These are phyloP conservation scores for Thymus mandschuricus DNA, from an alignment of 257 asterid genomes.

Conservation along the genomic window DNA sequence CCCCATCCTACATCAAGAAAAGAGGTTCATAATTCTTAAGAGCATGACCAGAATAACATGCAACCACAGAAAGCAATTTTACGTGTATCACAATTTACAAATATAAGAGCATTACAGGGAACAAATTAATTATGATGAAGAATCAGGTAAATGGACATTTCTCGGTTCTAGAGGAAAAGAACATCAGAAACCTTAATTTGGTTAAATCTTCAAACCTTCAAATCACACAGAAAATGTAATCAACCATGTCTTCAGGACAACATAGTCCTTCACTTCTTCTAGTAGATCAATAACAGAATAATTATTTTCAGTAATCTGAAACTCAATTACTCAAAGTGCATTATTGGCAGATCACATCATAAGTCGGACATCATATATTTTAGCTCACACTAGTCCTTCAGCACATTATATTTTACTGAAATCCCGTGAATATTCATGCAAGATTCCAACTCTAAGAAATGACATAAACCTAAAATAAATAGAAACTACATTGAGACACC, in stretches of 20 bases:
- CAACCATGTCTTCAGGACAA: slow-evolving; percentile 1
- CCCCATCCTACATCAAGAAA: slow-evolving; percentile 57
- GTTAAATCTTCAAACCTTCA: too few species aligned
- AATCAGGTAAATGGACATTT: slow-evolving; percentile 1
- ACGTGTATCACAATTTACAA: background rate
- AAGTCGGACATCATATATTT: slow-evolving; percentile 1
- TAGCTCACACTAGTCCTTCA: background rate
- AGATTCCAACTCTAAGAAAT: background rate
- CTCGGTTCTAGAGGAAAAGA: background rate
- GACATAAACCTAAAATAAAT: background rate
- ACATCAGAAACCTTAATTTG: slow-evolving; percentile 7
- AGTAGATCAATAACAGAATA: slow-evolving; percentile 4
- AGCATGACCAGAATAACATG: slow-evolving; percentile 6
- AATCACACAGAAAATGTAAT: background rate
- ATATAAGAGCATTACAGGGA: slow-evolving; percentile 17
- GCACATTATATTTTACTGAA: background rate
- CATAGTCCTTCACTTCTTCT: background rate
- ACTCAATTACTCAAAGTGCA: background rate
- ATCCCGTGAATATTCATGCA: background rate
- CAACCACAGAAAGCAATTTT: background rate
- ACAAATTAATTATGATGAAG: background rate
- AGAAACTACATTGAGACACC: background rate
- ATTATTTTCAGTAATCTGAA: background rate
- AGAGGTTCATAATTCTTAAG: slow-evolving; percentile 17
- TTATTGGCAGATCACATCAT: background rate